Percentiles rank a stretch among this genome's conserved stretches.
Evolutionary conservation across 1,284 basidiomycete genomes (phyloP).

Genomic region (Mycena sp.): DNA sequence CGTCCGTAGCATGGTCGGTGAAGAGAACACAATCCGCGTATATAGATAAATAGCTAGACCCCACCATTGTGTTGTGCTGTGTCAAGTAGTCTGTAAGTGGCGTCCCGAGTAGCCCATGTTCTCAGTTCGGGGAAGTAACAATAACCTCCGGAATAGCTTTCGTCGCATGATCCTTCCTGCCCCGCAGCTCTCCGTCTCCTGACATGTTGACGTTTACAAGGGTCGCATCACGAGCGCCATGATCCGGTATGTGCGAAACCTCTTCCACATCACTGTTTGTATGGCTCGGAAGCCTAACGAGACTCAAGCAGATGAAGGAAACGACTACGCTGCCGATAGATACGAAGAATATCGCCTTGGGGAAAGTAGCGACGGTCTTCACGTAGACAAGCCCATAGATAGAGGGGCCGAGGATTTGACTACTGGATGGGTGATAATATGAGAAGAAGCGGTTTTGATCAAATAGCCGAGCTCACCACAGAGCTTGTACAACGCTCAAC

Average conservation of each 20-base stretch:
- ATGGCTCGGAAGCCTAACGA: conserved; percentile 55
- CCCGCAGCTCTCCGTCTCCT: not conserved
- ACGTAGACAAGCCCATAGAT: conserved; percentile 69
- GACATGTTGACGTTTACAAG: conserved; percentile 21
- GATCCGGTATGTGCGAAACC: conserved; percentile 21
- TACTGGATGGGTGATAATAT: not conserved
- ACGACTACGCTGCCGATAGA: conserved; percentile 47
- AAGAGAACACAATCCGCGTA: no score
- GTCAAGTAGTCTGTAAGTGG: no score
- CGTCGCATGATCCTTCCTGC: not conserved
- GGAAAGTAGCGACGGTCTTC: conserved; percentile 66
- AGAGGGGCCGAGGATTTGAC: conserved; percentile 57
- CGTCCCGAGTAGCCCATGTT: not conserved
- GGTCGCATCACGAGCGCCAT: conserved; percentile 24
- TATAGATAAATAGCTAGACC: no score
- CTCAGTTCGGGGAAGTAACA: conserved; percentile 18
- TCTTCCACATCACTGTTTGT: conserved; percentile 17
- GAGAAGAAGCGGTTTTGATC: not conserved
- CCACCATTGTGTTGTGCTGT: no score
- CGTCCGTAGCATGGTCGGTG: not conserved
- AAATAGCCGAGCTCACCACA: conserved; percentile 56
- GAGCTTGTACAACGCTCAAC: conserved; percentile 71
- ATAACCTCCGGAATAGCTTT: conserved; percentile 8
- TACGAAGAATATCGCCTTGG: conserved; percentile 65
- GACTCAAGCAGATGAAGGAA: conserved; percentile 53